Evolutionary conservation across 2,329 filamentous ascomycete genomes (phyloP).

Genomic region (Tolypocladium paradoxum): DNA sequence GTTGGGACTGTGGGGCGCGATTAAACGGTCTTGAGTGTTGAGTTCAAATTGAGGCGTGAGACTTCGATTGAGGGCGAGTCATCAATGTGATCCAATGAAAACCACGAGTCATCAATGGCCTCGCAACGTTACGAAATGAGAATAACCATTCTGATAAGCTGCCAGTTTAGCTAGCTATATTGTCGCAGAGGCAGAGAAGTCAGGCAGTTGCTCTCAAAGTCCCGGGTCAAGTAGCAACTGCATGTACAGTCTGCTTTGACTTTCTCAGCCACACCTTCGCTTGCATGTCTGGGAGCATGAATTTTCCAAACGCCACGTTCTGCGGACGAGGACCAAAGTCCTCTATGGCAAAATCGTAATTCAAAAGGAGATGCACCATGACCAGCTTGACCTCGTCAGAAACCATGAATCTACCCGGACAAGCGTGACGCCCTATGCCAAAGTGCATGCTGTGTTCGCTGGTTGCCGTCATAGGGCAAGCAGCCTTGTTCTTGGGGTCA

Average conservation of each 20-base stretch:
- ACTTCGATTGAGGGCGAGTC: too few relatives aligned
- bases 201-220: background rate
- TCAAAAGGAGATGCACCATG: slow-evolving; percentile 4
- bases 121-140: background rate
- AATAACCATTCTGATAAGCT: background rate
- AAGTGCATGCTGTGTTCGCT: slow-evolving; percentile 8
- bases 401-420: slow-evolving; percentile 7
- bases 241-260: background rate
- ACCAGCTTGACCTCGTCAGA: slow-evolving; percentile 7
- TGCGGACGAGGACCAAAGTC: slow-evolving; percentile 4
- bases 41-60: too few relatives aligned
- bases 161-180: background rate
- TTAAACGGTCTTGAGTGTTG: too few relatives aligned
- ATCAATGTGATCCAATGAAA: too few relatives aligned
- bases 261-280: slow-evolving; percentile 6
- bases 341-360: slow-evolving; percentile 6
- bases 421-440: slow-evolving; percentile 6
- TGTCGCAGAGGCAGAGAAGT: background rate
- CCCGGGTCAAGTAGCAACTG: background rate
- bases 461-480: slow-evolving; percentile 3
- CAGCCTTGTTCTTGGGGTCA: slow-evolving; percentile 1
- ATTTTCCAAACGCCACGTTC: slow-evolving; percentile 6
- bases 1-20: too few relatives aligned
- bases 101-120: too few relatives aligned
- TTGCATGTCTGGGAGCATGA: slow-evolving; percentile 5